phyloP scores from a whole-genome alignment of 2,329 filamentous ascomycete species.

The Calonectria pteridis region DNA sequence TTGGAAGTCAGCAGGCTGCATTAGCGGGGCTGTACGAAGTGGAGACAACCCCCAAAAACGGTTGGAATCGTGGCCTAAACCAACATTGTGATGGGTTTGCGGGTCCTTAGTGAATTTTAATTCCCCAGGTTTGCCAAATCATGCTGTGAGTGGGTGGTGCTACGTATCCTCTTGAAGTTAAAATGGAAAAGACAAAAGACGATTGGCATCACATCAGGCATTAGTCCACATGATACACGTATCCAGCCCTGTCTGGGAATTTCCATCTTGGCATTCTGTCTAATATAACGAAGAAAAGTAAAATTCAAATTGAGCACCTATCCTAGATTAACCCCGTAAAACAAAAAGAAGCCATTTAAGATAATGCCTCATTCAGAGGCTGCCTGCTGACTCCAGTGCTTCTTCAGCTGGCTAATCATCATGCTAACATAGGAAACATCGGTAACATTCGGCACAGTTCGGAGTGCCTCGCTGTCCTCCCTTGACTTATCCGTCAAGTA shows the following conservation, averaged over 20 bases:
- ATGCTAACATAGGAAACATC: not conserved
- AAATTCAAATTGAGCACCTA: not conserved
- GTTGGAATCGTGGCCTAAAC: not conserved
- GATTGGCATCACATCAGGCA: not conserved
- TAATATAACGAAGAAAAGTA: not conserved
- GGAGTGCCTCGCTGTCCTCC: conserved; percentile 28
- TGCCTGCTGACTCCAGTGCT: not conserved
- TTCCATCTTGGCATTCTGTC: not conserved
- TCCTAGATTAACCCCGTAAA: not conserved
- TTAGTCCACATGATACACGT: no score
- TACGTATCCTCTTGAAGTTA: not conserved
- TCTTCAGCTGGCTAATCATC: not conserved
- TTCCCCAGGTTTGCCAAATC: not conserved
- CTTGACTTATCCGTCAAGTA: conserved; percentile 32
- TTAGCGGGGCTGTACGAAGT: not conserved
- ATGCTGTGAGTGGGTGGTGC: no score
- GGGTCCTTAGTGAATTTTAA: not conserved
- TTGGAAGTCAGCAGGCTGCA: not conserved
- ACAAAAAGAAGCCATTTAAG: not conserved
- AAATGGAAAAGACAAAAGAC: not conserved
- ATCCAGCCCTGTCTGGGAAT: no score
- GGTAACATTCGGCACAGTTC: not conserved
- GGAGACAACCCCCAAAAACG: not conserved
- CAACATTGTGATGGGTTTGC: not conserved
- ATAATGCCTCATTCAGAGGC: not conserved